These are phyloP conservation scores for Solidago caesia DNA, from an alignment of 129 eudicot genomes.

Conservation along the genomic window DNA sequence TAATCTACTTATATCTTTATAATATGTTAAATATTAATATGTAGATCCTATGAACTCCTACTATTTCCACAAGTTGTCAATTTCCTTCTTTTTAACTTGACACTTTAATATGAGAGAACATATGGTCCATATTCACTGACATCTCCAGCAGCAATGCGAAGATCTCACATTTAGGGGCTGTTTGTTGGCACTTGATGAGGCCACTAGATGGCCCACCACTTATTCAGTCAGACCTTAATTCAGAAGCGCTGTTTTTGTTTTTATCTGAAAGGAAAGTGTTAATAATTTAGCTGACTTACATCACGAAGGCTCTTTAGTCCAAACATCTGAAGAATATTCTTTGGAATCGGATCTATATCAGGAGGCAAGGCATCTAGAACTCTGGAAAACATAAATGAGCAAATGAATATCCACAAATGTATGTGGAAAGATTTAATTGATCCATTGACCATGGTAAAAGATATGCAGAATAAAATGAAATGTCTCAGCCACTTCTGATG, in stretches of 20 bases:
- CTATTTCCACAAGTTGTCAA: background rate
- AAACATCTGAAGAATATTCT: constrained; percentile 57
- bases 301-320: constrained; percentile 64
- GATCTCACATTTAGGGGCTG: background rate
- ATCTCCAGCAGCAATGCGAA: background rate
- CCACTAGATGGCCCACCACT: background rate
- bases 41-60: background rate
- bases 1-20: constrained; percentile 9
- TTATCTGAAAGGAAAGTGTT: background rate
- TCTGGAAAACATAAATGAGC: constrained; percentile 45
- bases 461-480: background rate
- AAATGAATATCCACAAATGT: constrained; percentile 21
- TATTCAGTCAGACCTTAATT: background rate
- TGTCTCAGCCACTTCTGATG: background rate
- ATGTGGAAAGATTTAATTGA: background rate
- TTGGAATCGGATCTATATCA: constrained; percentile 79
- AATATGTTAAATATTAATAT: background rate
- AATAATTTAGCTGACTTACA: constrained; percentile 48
- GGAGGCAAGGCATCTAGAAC: constrained; percentile 57
- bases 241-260: background rate
- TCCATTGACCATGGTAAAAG: background rate
- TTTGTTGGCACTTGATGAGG: background rate
- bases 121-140: background rate
- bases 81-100: background rate
- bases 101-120: background rate